These are phyloP conservation scores for Umbilicaria muhlenbergii DNA, from an alignment of 495 filamentous ascomycete species.

Conservation along the genomic window DNA sequence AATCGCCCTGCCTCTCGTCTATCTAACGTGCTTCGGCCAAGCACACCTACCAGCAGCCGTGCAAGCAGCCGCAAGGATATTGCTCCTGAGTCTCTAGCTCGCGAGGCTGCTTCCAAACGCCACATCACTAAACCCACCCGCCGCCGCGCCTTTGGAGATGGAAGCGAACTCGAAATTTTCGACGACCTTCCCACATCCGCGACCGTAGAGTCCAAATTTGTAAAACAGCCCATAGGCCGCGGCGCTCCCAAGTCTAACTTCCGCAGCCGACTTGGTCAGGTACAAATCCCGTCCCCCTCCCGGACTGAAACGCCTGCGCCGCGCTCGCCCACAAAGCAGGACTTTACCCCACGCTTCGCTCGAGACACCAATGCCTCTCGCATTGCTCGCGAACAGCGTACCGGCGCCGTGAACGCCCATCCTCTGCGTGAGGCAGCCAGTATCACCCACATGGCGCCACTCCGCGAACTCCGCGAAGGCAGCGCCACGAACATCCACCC, in stretches of 20 bases:
- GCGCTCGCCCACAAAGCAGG: conserved; percentile 29
- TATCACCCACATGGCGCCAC: conserved; percentile 4
- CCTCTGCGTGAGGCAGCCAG: conserved; percentile 14
- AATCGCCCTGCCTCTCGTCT: conserved; percentile 30
- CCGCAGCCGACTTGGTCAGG: conserved; percentile 40
- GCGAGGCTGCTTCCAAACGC: conserved; percentile 43
- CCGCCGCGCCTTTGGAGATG: conserved; percentile 74
- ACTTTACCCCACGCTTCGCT: conserved; percentile 65
- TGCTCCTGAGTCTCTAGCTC: conserved; percentile 31
- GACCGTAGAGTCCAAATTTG: conserved; percentile 61
- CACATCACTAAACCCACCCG: conserved; percentile 59
- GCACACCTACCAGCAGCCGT: conserved; percentile 14
- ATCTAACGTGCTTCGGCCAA: conserved; percentile 29
- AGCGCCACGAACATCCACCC: conserved; percentile 8
- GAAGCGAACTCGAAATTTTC: conserved; percentile 79
- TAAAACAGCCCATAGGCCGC: conserved; percentile 60
- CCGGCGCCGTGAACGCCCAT: conserved; percentile 39
- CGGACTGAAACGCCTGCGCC: conserved; percentile 39
- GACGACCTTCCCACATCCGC: conserved; percentile 88
- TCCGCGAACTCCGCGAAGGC: conserved; percentile 18
- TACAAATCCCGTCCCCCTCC: conserved; percentile 18
- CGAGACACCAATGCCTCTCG: conserved; percentile 83
- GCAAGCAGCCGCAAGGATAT: conserved; percentile 21
- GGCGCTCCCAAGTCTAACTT: conserved; percentile 48
- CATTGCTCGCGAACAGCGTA: conserved; percentile 75